These are phyloP conservation scores for Thalassiosira hispida DNA, from an alignment of 352 stramenopile species.

Conservation along the genomic window DNA sequence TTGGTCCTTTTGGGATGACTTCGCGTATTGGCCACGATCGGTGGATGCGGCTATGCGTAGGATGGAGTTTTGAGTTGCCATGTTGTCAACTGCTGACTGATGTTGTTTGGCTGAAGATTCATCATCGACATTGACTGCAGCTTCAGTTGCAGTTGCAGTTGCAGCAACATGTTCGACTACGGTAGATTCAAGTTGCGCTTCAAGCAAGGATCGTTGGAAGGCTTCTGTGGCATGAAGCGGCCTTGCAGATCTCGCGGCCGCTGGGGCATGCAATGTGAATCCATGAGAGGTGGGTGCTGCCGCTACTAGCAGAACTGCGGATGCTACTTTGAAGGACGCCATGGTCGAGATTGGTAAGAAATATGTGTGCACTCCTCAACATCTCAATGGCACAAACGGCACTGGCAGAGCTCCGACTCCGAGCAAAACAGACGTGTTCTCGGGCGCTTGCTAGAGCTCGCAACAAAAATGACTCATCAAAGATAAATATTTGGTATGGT, in stretches of 20 bases:
- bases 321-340: slow-evolving; percentile 23
- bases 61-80: slow-evolving; percentile 41
- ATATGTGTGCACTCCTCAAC: background rate
- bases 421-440: too few species aligned
- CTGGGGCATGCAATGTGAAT: background rate
- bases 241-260: background rate
- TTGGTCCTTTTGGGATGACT: slow-evolving; percentile 50
- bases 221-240: slow-evolving; percentile 13
- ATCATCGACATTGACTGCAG: background rate
- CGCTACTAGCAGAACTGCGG: slow-evolving; percentile 10
- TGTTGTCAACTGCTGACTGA: slow-evolving; percentile 1
- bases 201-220: slow-evolving; percentile 38
- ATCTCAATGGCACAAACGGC: too few species aligned
- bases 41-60: slow-evolving; percentile 63
- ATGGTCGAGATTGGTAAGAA: slow-evolving; percentile 9
- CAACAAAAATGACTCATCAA: background rate
- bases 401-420: too few species aligned
- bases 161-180: slow-evolving; percentile 13
- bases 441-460: background rate
- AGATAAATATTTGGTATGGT: background rate
- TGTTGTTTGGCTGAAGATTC: background rate
- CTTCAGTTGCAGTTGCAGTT: background rate
- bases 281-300: background rate
- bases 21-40: slow-evolving; percentile 72
- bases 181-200: slow-evolving; percentile 26